Conservation (phyloP, 2,329 filamentous ascomycete genomes). For the Claviceps sp. region DNA sequence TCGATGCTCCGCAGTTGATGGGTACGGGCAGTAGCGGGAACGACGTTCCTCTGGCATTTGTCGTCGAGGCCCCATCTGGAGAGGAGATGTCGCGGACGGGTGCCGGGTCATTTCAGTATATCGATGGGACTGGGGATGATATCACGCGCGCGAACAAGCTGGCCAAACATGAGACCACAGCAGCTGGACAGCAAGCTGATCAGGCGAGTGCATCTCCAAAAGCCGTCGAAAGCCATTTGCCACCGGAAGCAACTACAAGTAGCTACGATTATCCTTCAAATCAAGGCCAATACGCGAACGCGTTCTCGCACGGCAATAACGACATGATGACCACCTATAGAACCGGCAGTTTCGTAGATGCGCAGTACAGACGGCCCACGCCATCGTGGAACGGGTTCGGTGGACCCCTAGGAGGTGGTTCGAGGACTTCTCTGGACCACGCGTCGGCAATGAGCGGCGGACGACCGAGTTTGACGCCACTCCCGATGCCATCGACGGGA, state of each 20-base stretch:
- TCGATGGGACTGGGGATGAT: conserved; percentile 35
- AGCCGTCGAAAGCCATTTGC: conserved; percentile 24
- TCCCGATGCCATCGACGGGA: conserved; percentile 32
- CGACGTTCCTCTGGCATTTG: conserved; percentile 41
- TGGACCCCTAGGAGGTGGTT: conserved; percentile 25
- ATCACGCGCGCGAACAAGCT: conserved; percentile 26
- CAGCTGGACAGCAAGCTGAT: conserved; percentile 23
- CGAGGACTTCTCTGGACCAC: conserved; percentile 29
- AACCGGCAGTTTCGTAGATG: conserved; percentile 36
- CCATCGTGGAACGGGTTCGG: conserved; percentile 31
- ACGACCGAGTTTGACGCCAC: conserved; percentile 32
- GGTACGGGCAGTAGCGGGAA: conserved; percentile 35
- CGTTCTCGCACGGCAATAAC: conserved; percentile 28
- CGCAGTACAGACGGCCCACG: conserved; percentile 27
- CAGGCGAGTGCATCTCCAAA: conserved; percentile 29
- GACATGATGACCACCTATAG: conserved; percentile 45
- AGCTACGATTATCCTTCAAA: conserved; percentile 33
- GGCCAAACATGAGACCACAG: conserved; percentile 22
- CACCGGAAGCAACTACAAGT: conserved; percentile 28
- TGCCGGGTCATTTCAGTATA: conserved; percentile 34
- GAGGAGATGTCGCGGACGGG: conserved; percentile 38
- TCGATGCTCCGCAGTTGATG: conserved; percentile 52
- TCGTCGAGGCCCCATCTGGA: conserved; percentile 37
- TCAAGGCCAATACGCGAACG: conserved; percentile 24
- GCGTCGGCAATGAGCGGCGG: conserved; percentile 22